These are phyloP conservation scores for Aspergillus carlsbadensis DNA, from an alignment of 495 filamentous ascomycete species.

Conservation along the genomic window DNA sequence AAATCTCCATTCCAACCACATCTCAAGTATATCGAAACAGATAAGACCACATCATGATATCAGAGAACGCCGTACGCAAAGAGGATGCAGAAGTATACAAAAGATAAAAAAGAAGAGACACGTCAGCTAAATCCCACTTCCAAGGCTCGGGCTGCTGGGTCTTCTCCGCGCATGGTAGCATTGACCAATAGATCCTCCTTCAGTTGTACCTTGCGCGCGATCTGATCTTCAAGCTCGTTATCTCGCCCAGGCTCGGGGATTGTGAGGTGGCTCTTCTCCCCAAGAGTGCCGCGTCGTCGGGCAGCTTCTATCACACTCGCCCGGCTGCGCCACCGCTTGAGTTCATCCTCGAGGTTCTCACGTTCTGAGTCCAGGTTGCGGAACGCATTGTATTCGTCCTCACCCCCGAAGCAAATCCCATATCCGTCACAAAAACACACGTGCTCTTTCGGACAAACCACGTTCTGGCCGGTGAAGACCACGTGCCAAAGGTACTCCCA, in stretches of 20 bases:
- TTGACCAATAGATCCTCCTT: conserved; percentile 33
- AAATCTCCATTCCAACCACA: conserved; percentile 1
- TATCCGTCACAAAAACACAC: conserved; percentile 77
- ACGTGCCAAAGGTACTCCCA: conserved; percentile 78
- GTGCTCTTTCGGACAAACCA: conserved; percentile 63
- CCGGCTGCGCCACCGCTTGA: conserved; percentile 47
- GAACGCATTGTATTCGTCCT: conserved; percentile 51
- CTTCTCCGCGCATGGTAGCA: conserved; percentile 51
- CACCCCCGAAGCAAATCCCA: conserved; percentile 72
- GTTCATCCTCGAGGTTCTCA: conserved; percentile 43
- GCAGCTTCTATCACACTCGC: conserved; percentile 35
- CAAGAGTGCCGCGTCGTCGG: conserved; percentile 27
- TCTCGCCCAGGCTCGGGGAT: conserved; percentile 39
- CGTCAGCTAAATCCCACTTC: conserved; percentile 43
- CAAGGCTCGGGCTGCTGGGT: conserved; percentile 49
- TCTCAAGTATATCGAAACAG: background rate
- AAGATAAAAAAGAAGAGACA: background rate
- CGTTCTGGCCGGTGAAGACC: conserved; percentile 58
- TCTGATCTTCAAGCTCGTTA: conserved; percentile 24
- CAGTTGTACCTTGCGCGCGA: conserved; percentile 32
- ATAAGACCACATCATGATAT: background rate
- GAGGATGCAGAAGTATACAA: conserved; percentile 5
- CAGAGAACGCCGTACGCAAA: background rate
- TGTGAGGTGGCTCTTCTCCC: conserved; percentile 30
- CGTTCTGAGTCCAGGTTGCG: conserved; percentile 39